phyloP scores from a whole-genome alignment of 495 filamentous ascomycete genomes.

The Mytilinidion resinicola region DNA sequence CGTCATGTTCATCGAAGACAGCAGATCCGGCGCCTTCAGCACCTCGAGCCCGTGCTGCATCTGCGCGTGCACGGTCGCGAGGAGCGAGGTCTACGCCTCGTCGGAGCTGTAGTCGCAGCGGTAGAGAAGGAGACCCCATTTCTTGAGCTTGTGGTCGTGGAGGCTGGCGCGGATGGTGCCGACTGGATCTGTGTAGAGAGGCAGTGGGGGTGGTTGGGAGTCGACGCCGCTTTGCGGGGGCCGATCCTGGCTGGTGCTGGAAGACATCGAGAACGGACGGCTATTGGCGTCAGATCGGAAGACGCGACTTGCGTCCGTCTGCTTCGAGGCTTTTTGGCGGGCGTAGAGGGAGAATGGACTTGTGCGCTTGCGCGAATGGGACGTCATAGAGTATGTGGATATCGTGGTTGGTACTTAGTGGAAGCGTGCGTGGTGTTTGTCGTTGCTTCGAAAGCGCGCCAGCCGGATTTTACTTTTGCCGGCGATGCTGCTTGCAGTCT shows the following conservation, averaged over 20 bases:
- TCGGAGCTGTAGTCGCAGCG: neutral
- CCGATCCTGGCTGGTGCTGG: neutral
- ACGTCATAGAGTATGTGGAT: no score
- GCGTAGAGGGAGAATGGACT: no score
- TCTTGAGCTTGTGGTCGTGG: neutral
- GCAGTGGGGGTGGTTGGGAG: neutral
- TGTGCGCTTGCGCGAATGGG: no score
- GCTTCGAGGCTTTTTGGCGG: no score
- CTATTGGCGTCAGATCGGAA: no score
- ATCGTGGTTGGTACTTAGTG: no score
- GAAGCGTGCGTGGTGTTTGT: no score
- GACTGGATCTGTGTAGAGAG: neutral
- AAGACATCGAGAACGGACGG: neutral
- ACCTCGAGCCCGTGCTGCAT: neutral
- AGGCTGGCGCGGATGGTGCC: neutral
- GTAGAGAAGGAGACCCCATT: neutral
- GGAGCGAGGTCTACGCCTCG: neutral
- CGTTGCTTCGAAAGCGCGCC: no score
- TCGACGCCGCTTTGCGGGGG: neutral
- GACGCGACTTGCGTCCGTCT: no score
- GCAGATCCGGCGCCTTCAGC: neutral
- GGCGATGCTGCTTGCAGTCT: no score
- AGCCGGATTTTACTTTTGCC: no score
- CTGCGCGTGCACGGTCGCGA: neutral
- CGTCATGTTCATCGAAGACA: neutral